Base-by-base conservation (phyloP, 768 basidiomycete genomes). In the Tylopilus felleus region DNA sequence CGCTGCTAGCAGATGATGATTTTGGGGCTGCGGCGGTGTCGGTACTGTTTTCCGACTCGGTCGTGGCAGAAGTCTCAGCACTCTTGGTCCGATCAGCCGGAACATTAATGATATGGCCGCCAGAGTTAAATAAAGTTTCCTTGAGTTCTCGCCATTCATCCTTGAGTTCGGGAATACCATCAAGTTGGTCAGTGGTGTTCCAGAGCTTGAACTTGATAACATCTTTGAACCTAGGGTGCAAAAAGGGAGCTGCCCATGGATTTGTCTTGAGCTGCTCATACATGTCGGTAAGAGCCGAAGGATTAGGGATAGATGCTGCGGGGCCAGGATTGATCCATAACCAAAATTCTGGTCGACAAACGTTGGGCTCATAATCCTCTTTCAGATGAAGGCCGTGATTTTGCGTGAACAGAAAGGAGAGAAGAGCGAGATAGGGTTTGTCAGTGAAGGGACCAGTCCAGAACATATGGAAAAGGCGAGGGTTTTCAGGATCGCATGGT, bases 291-390 rank as follows among this genome's bases (percentile, higher is more conserved):
- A 83, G 70, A 4, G 93, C 96, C 39, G 79, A 79, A 14, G 90
- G 88, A 64, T 95, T 94, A 1, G 93, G 92, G 1, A 93, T 80
- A 12, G 88, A 79, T 1, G 93, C 93, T 14, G 95, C 94, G 3
- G 94, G 93, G n/a, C 93, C 95, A 9, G 96, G 94, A 67, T 96
- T 98, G 68, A 98, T 95, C 96, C 96, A 99, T 46, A 98, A 72
- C 93, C 93, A 98, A 66, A 98, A 90, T 64, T 95, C 84, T 1
- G 97, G 92, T 33, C 93, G 81, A 70, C 97, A 99, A 17, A 80
- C 66, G 14, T 62, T 52, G 5, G 66, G 57, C 8, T 74, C 73
- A 0, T 57, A 48, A n/a, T 68, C 73, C 49, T 83, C 75, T 49
- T 81, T 76, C 22, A 83, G 69, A 62, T 96, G 86, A 23, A 99